Percentiles rank a stretch among this genome's conserved stretches.
Conservation (phyloP, 2,329 filamentous ascomycete genomes). For the Phialophora tarda region DNA sequence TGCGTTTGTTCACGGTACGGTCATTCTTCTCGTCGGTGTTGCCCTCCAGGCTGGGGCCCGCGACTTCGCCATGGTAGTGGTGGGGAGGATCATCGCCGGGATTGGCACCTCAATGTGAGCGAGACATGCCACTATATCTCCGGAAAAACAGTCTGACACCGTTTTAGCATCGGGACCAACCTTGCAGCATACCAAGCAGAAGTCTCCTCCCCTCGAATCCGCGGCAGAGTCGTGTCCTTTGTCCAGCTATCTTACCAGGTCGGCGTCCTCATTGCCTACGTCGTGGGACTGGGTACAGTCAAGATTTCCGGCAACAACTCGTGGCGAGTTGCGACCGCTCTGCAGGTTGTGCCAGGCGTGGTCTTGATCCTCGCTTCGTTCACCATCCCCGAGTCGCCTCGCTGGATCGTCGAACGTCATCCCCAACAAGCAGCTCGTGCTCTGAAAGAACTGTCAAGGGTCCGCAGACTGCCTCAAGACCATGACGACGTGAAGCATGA, state of each 20-base stretch:
- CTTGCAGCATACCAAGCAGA: background rate
- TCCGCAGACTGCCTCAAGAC: background rate
- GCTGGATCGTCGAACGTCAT: conserved; percentile 47
- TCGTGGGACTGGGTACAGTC: conserved; percentile 50
- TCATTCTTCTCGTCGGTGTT: background rate
- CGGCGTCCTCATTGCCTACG: conserved; percentile 53
- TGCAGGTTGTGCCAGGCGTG: conserved; percentile 52
- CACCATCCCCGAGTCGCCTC: conserved; percentile 48
- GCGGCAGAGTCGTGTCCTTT: conserved; percentile 11
- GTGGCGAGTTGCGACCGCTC: conserved; percentile 45
- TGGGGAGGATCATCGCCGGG: background rate
- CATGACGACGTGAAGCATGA: background rate
- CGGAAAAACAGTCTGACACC: background rate
- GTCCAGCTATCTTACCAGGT: conserved; percentile 53
- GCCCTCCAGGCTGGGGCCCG: background rate
- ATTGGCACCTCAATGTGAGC: background rate
- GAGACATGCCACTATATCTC: background rate
- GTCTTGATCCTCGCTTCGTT: conserved; percentile 47
- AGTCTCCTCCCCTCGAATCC: conserved; percentile 12
- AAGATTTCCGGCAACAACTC: background rate
- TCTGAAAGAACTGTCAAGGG: background rate
- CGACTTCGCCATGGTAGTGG: background rate
- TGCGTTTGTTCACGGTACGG: background rate
- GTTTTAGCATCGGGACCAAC: background rate
- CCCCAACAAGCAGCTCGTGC: conserved; percentile 31